A percentile compares a stretch with the other conserved stretches of the same genome.
Conservation (phyloP, 2,329 filamentous ascomycete genomes). For the Microsporum audouinii region DNA sequence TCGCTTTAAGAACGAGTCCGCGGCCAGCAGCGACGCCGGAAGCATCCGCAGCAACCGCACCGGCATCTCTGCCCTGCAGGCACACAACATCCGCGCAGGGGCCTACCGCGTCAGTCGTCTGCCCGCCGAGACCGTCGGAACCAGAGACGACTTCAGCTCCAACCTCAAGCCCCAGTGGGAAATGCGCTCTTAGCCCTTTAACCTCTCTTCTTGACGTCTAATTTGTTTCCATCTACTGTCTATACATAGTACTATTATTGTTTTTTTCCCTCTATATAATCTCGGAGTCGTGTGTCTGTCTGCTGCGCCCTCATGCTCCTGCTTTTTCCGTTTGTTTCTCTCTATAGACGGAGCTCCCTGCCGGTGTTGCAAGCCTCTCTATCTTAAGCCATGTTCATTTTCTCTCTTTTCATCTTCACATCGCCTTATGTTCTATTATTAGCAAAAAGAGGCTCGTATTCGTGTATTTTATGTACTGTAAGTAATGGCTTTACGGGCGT, state of each 20-base stretch:
- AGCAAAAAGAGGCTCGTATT: background rate
- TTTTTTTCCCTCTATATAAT: background rate
- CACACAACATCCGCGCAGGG: slow-evolving; percentile 63
- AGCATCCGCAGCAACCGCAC: slow-evolving; percentile 58
- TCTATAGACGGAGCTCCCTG: background rate
- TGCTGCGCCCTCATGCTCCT: background rate
- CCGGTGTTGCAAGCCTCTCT: background rate
- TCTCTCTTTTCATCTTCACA: slow-evolving; percentile 4
- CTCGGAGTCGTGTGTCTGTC: background rate
- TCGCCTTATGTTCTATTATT: slow-evolving; percentile 6
- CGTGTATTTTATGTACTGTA: background rate
- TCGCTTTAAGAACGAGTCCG: slow-evolving; percentile 35
- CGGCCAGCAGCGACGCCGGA: slow-evolving; percentile 31
- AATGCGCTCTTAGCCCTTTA: slow-evolving; percentile 24
- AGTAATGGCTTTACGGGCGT: background rate
- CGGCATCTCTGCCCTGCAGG: slow-evolving; percentile 60
- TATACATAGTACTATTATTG: background rate
- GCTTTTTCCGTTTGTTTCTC: background rate
- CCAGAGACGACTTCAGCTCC: slow-evolving; percentile 53
- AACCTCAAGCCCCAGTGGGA: slow-evolving; percentile 48
- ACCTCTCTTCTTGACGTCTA: background rate
- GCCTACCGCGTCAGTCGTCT: slow-evolving; percentile 79
- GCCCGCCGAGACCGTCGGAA: slow-evolving; percentile 71
- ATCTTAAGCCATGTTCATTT: background rate
- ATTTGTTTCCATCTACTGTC: slow-evolving; percentile 6